Evolutionary conservation across 139 green algal genomes (phyloP).

Genomic region (Trebouxia sp.): DNA sequence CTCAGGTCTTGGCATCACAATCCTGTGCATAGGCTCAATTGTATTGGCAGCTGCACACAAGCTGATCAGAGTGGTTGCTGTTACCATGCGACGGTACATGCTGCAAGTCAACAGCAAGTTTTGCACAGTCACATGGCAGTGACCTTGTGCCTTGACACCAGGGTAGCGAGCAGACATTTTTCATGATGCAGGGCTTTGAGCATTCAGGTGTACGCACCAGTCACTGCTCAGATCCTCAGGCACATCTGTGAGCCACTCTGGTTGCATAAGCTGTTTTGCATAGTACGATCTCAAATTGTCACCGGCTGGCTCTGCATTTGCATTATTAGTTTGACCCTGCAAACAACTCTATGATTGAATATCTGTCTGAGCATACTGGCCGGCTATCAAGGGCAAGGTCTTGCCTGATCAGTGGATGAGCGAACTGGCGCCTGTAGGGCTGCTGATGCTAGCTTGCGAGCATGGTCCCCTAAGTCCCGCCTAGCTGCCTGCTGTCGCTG

Average conservation of each 20-base stretch:
- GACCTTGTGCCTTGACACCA: too few relatives aligned
- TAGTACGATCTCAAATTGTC: slow-evolving; percentile 46
- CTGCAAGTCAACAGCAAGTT: neutral
- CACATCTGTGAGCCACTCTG: slow-evolving; percentile 90
- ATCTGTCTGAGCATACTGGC: too few relatives aligned
- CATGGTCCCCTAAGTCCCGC: neutral
- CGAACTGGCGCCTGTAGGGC: neutral
- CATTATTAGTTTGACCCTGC: too few relatives aligned
- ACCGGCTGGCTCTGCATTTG: neutral
- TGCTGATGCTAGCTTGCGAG: neutral
- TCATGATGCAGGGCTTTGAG: neutral
- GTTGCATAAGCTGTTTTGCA: slow-evolving; percentile 79
- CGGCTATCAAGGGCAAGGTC: too few relatives aligned
- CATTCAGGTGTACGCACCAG: slow-evolving; percentile 57
- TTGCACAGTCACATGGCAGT: too few relatives aligned
- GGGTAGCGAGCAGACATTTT: too few relatives aligned
- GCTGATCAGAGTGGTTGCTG: neutral
- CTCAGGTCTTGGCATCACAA: slow-evolving; percentile 74
- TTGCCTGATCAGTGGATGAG: neutral
- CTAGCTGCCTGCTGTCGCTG: slow-evolving; percentile 9
- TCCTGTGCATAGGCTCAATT: neutral
- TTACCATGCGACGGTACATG: neutral
- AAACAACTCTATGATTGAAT: too few relatives aligned
- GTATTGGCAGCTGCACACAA: too few relatives aligned
- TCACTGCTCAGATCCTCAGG: slow-evolving; percentile 66